Conservation (phyloP, 148 eudicot species). For the Polygonum aviculare region DNA sequence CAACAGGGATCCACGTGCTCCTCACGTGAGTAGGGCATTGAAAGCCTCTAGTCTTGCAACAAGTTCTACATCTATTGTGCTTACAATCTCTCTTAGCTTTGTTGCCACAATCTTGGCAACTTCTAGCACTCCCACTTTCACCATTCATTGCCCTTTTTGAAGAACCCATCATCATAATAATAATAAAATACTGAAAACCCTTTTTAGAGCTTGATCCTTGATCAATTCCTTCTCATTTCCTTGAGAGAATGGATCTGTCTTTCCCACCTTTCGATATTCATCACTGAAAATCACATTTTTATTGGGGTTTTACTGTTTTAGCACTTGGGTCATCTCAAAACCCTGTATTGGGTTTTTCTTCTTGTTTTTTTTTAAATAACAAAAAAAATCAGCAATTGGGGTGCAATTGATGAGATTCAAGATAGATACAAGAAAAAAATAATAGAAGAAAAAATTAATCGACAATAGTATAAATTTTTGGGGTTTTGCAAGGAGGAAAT, state of each 20-base stretch:
- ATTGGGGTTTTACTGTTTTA: neutral
- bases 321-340: neutral
- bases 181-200: neutral
- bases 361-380: neutral
- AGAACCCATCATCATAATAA: neutral
- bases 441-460: no score
- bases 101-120: constrained; percentile 71
- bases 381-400: neutral
- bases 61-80: constrained; percentile 52
- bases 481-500: neutral
- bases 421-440: no score
- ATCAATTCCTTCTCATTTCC: neutral
- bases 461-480: neutral
- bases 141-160: neutral
- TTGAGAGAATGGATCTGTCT: neutral
- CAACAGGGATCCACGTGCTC: constrained; percentile 79
- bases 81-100: constrained; percentile 62
- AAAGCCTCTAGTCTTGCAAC: constrained; percentile 59
- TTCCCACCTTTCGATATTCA: neutral
- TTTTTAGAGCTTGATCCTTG: neutral
- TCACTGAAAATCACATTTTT: neutral
- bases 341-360: neutral
- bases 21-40: constrained; percentile 62
- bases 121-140: neutral
- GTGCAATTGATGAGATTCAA: neutral